These are phyloP conservation scores for Massarina eburnea DNA, from an alignment of 2,329 filamentous ascomycete genomes.

Conservation along the genomic window DNA sequence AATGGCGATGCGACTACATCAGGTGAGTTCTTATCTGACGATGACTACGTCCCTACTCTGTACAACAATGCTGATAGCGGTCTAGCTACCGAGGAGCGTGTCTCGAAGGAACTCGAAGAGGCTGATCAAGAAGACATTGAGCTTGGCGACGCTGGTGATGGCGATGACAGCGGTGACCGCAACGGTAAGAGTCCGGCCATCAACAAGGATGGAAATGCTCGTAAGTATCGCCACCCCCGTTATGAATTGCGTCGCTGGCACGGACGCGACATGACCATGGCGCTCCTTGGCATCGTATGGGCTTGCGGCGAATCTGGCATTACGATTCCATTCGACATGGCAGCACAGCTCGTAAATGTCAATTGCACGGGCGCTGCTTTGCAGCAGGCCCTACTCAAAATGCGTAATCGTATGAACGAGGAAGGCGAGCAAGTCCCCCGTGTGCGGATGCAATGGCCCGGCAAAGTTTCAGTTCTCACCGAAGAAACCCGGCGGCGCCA, in stretches of 20 bases:
- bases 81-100: too few relatives aligned
- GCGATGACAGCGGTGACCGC: not conserved
- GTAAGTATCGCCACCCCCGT: conserved; percentile 35
- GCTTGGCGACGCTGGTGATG: not conserved
- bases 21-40: too few relatives aligned
- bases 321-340: conserved; percentile 34
- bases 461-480: not conserved
- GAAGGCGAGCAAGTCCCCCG: conserved; percentile 4
- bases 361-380: conserved; percentile 30
- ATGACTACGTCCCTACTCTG: too few relatives aligned
- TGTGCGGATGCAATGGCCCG: conserved; percentile 9
- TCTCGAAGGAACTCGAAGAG: not conserved
- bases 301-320: conserved; percentile 32
- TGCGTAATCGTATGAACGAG: conserved; percentile 16
- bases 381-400: conserved; percentile 39
- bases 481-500: not conserved
- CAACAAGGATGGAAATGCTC: conserved; percentile 29
- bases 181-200: conserved; percentile 19
- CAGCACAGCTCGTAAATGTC: conserved; percentile 25
- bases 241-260: conserved; percentile 32
- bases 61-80: too few relatives aligned
- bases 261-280: conserved; percentile 31
- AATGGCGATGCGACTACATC: too few relatives aligned
- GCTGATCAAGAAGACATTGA: too few relatives aligned
- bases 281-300: conserved; percentile 31